Conservation (phyloP, 345 rosid species). For the Atalantia buxifolia region DNA sequence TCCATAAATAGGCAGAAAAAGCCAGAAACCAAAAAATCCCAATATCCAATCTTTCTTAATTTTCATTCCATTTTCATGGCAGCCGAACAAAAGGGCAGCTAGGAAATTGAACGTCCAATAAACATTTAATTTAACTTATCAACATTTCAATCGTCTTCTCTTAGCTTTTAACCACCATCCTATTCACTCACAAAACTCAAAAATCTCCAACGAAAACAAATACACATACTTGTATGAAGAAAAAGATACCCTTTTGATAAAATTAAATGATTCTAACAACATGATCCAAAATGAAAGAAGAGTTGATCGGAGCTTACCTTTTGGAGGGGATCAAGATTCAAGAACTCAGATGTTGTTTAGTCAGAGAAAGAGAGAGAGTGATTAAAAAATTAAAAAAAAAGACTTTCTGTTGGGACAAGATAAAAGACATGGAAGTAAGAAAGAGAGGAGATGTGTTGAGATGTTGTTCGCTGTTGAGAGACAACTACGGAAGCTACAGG, state of each 20-base stretch:
- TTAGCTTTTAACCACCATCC: background rate
- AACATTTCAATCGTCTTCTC: background rate
- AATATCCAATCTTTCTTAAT: background rate
- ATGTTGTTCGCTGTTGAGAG: background rate
- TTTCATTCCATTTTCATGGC: slow-evolving; percentile 3
- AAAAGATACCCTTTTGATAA: background rate
- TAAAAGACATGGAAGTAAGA: background rate
- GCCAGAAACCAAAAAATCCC: background rate
- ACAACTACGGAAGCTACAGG: background rate
- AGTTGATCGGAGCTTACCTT: background rate
- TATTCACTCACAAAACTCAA: background rate
- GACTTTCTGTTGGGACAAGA: no score
- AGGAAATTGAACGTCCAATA: background rate
- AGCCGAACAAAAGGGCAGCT: background rate
- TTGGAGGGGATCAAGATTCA: background rate
- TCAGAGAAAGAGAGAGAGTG: background rate
- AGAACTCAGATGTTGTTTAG: background rate
- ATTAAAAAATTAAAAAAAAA: no score
- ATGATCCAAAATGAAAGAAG: background rate
- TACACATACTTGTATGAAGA: background rate
- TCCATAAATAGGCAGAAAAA: background rate
- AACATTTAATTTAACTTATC: background rate
- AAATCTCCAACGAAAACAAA: background rate
- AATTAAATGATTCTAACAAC: background rate
- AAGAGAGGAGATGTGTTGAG: background rate